These are phyloP conservation scores for Ministeria vibrans DNA, from an alignment of 78 protist genomes.

Conservation along the genomic window DNA sequence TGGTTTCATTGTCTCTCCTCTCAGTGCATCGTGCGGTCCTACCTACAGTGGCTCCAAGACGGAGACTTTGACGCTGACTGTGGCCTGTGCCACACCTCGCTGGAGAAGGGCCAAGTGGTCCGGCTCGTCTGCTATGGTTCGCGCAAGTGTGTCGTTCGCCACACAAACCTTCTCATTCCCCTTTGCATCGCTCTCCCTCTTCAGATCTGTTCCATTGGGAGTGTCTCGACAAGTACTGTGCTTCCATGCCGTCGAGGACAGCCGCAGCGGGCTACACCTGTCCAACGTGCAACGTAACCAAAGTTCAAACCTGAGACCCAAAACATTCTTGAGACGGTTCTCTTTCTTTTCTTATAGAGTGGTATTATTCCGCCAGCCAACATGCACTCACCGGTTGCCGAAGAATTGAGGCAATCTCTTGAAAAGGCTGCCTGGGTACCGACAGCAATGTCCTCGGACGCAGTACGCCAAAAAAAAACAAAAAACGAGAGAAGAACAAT, in stretches of 20 bases:
- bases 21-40: neutral
- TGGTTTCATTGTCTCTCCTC: neutral
- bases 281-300: slow-evolving; percentile 12
- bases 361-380: neutral
- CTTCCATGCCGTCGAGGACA: neutral
- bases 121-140: slow-evolving; percentile 8
- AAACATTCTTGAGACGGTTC: neutral
- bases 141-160: neutral
- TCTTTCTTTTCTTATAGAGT: neutral
- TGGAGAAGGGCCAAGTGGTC: neutral
- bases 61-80: neutral
- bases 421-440: too few species aligned
- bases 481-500: too few species aligned
- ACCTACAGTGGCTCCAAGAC: slow-evolving; percentile 23
- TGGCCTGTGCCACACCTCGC: neutral
- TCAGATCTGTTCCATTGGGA: slow-evolving; percentile 19
- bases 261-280: slow-evolving; percentile 21
- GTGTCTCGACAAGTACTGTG: slow-evolving; percentile 2
- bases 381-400: neutral
- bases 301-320: neutral
- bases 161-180: neutral
- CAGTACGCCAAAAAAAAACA: too few species aligned
- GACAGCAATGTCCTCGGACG: too few species aligned
- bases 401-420: too few species aligned
- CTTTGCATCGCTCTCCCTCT: neutral